A percentile compares a stretch with the other conserved stretches of the same genome.
These are phyloP conservation scores for Tuber melanosporum DNA, from an alignment of 495 filamentous ascomycete genomes.

Conservation along the genomic window DNA sequence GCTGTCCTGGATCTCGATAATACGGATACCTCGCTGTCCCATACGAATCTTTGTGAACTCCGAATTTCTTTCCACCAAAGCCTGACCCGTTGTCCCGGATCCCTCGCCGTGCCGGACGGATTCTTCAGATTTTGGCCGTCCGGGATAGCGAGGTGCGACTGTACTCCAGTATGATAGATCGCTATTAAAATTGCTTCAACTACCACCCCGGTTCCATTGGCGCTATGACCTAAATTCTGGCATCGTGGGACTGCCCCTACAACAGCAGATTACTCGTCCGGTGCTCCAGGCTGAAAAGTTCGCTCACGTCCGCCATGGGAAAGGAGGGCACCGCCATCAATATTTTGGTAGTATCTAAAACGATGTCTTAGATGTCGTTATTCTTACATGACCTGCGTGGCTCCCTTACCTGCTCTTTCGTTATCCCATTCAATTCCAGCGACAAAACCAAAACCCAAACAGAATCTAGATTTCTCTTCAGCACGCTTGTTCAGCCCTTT, in stretches of 20 bases:
- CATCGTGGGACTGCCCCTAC: not conserved
- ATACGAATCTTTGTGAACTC: too few species aligned
- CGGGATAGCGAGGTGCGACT: too few species aligned
- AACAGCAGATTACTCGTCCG: not conserved
- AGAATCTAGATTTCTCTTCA: not conserved
- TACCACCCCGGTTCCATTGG: not conserved
- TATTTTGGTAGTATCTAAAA: not conserved
- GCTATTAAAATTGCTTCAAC: not conserved
- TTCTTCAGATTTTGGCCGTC: too few species aligned
- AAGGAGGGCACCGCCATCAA: not conserved
- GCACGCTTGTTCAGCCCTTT: not conserved
- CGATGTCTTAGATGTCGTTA: conserved; percentile 3
- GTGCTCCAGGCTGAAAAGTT: not conserved
- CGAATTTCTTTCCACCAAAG: too few species aligned
- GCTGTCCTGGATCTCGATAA: too few species aligned
- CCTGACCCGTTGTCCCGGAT: too few species aligned
- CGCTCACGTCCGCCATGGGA: not conserved
- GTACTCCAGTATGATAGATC: not conserved
- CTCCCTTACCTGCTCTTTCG: not conserved
- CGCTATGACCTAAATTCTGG: not conserved
- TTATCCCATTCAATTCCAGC: not conserved
- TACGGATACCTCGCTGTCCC: too few species aligned
- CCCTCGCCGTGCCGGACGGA: too few species aligned
- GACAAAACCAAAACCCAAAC: not conserved
- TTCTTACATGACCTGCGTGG: not conserved